phyloP scores from a whole-genome alignment of 495 filamentous ascomycete species.

The Aspergillus bertholletiae region DNA sequence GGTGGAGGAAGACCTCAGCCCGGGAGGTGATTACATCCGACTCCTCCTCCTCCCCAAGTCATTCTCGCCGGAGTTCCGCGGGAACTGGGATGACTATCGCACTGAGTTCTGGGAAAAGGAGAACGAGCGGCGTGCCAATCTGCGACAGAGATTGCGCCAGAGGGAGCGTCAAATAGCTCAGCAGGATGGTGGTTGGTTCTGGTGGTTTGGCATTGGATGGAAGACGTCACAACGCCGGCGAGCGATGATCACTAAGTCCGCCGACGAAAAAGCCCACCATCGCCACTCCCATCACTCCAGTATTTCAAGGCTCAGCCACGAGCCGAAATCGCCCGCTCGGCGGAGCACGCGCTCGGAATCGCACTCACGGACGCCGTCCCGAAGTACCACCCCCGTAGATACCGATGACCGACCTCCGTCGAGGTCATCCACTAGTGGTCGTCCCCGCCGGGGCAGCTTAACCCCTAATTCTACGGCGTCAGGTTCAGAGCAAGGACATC shows the following conservation, averaged over 20 bases:
- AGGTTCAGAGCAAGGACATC: constrained; percentile 25
- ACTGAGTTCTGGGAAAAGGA: constrained; percentile 96
- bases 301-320: constrained; percentile 32
- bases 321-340: constrained; percentile 30
- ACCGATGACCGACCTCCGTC: constrained; percentile 38
- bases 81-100: constrained; percentile 93
- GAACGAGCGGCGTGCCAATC: constrained; percentile 77
- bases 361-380: constrained; percentile 46
- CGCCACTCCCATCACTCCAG: constrained; percentile 33
- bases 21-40: constrained; percentile 87
- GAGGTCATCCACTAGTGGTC: constrained; percentile 29
- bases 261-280: constrained; percentile 24
- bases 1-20: constrained; percentile 75
- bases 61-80: constrained; percentile 91
- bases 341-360: constrained; percentile 41
- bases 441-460: constrained; percentile 35
- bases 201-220: constrained; percentile 65
- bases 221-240: constrained; percentile 50
- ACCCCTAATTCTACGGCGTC: constrained; percentile 21
- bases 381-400: constrained; percentile 46
- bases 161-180: constrained; percentile 62
- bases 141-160: constrained; percentile 64
- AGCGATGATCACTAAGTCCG: constrained; percentile 23
- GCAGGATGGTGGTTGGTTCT: constrained; percentile 72
- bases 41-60: constrained; percentile 89